Conservation (phyloP, 306 rosid species). For the Rosa rugosa region DNA sequence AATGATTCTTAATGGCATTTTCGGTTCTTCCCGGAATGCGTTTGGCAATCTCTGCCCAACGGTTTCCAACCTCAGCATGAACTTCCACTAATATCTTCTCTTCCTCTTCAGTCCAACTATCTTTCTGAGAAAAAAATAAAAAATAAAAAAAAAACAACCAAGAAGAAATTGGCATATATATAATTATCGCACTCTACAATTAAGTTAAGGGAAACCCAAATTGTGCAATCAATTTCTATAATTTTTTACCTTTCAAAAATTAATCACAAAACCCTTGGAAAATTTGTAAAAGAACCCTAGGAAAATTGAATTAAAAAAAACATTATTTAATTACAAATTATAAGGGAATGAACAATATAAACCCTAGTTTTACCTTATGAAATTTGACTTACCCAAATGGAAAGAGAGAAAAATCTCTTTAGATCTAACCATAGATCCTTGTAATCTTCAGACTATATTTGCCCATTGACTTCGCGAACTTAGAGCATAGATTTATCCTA, state of each 20-base stretch:
- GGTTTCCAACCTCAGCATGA: conserved; percentile 66
- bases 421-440: neutral
- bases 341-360: neutral
- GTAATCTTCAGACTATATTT: conserved; percentile 8
- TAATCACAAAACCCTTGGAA: neutral
- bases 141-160: neutral
- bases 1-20: conserved; percentile 85
- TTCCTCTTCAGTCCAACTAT: conserved; percentile 78
- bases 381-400: conserved; percentile 4
- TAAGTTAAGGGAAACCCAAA: neutral
- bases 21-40: conserved; percentile 77
- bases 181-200: neutral
- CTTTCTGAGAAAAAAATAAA: conserved; percentile 47
- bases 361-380: neutral
- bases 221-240: neutral
- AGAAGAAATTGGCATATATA: neutral
- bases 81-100: conserved; percentile 63
- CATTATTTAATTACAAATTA: neutral
- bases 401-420: conserved; percentile 3
- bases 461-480: conserved; percentile 1
- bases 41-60: conserved; percentile 90
- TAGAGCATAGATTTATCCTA: neutral
- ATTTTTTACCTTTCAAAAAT: neutral
- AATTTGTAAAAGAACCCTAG: neutral
- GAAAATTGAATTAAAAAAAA: neutral